Evolutionary conservation across 257 asterid species (phyloP).

Genomic region (Rhazya stricta): DNA sequence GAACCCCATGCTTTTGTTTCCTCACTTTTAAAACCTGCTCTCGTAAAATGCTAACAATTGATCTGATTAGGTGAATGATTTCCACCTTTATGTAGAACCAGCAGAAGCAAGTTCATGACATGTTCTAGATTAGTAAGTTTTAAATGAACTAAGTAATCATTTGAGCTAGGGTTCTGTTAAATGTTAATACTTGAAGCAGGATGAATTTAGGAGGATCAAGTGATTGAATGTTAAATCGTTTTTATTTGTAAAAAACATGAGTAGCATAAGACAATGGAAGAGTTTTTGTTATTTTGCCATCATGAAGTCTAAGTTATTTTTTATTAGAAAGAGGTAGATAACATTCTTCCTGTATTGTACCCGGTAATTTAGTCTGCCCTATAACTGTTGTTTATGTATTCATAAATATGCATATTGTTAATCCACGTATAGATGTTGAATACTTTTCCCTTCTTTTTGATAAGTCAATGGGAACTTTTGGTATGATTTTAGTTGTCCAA

Average conservation of each 20-base stretch:
- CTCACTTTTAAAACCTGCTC: background rate
- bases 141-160: background rate
- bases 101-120: background rate
- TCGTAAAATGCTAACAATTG: background rate
- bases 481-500: background rate
- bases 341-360: too few species aligned
- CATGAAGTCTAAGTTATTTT: background rate
- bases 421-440: too few species aligned
- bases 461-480: background rate
- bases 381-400: background rate
- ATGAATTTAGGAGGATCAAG: background rate
- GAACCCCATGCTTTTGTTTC: background rate
- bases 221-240: background rate
- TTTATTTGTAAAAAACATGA: too few species aligned
- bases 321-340: background rate
- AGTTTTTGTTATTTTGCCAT: background rate
- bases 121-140: background rate
- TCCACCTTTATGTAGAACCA: background rate
- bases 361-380: background rate
- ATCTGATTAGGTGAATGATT: background rate
- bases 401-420: too few species aligned
- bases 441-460: background rate
- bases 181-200: background rate
- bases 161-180: background rate
- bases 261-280: background rate